These are phyloP conservation scores for Didymosphaeria variabile DNA, from an alignment of 2,329 filamentous ascomycete genomes.

Conservation along the genomic window DNA sequence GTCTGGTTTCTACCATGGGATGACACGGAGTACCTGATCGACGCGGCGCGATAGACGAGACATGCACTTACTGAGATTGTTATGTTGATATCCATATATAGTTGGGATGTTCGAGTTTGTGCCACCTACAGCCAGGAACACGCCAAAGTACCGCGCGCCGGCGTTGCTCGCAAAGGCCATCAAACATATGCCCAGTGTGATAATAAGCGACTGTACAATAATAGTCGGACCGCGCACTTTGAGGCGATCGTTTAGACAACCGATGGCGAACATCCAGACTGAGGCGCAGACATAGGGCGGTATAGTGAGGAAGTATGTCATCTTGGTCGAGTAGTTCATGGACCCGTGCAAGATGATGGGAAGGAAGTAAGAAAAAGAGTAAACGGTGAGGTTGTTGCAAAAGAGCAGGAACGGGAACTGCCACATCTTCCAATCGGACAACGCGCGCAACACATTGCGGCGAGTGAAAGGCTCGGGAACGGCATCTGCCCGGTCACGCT, in stretches of 20 bases:
- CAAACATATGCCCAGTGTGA: conserved; percentile 14
- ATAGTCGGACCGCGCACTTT: conserved; percentile 20
- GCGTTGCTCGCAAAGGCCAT: conserved; percentile 23
- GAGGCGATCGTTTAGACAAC: conserved; percentile 20
- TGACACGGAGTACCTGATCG: neutral
- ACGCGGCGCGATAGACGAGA: neutral
- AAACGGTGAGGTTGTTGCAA: conserved; percentile 36
- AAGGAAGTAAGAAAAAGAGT: conserved; percentile 42
- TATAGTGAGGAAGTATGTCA: conserved; percentile 37
- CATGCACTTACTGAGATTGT: conserved; percentile 22
- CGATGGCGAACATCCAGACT: conserved; percentile 25
- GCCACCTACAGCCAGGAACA: conserved; percentile 20
- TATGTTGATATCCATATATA: conserved; percentile 21
- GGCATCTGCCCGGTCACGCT: conserved; percentile 39
- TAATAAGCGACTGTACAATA: conserved; percentile 16
- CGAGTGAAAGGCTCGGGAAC: conserved; percentile 38
- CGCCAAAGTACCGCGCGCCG: conserved; percentile 18
- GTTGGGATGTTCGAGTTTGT: conserved; percentile 22
- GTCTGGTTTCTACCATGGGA: neutral
- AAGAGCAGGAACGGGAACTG: conserved; percentile 23
- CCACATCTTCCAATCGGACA: conserved; percentile 30
- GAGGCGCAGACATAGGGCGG: conserved; percentile 40
- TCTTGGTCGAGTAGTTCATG: conserved; percentile 39
- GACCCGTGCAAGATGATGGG: conserved; percentile 42
- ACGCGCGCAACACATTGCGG: conserved; percentile 26